Conservation (phyloP, 2,329 filamentous ascomycete species). For the Trichophyton rubrum region DNA sequence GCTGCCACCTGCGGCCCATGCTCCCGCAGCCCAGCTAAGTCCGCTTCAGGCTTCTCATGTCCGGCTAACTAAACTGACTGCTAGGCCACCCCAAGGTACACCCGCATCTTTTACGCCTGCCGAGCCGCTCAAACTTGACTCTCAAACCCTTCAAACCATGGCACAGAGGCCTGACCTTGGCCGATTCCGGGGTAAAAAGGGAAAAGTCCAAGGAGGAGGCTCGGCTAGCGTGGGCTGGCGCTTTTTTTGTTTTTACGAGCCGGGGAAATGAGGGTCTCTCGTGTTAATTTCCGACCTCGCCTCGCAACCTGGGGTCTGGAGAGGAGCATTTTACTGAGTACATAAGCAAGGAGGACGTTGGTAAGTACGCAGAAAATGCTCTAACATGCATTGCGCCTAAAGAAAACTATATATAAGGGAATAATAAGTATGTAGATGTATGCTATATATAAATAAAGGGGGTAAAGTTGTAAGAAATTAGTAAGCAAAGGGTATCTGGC, state of each 20-base stretch:
- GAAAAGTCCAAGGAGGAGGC: no score
- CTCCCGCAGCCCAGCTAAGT: not conserved
- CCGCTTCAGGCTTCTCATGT: not conserved
- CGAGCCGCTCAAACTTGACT: not conserved
- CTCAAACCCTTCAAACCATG: no score
- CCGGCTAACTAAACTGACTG: not conserved
- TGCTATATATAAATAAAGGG: no score
- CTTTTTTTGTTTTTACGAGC: not conserved
- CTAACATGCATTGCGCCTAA: no score
- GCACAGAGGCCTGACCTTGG: no score
- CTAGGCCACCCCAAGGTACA: not conserved
- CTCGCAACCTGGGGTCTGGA: no score
- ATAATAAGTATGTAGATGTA: not conserved
- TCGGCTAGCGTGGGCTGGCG: no score
- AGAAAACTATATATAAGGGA: not conserved
- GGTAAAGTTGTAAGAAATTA: not conserved
- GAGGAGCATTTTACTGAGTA: no score
- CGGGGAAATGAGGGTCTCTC: not conserved
- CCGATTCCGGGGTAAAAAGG: not conserved
- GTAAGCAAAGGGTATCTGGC: not conserved
- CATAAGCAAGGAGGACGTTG: no score
- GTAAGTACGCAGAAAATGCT: no score
- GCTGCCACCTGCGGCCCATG: not conserved
- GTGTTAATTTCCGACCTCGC: not conserved
- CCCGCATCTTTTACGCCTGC: not conserved